phyloP scores from a whole-genome alignment of 257 asterid species.

The Solanum gandarillasii region DNA sequence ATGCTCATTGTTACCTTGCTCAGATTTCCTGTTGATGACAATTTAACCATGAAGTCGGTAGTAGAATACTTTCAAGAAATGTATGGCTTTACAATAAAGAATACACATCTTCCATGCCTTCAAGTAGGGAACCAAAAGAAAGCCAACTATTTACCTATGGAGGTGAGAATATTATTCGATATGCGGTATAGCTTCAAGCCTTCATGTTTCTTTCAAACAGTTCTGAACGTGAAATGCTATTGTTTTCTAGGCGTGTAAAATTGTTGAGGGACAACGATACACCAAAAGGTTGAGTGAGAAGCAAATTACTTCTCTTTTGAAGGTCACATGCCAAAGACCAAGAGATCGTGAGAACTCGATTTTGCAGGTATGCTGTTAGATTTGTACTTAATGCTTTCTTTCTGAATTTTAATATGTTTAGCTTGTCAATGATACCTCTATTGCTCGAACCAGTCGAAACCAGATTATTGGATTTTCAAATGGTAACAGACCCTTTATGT shows the following conservation, averaged over 20 bases:
- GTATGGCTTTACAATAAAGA: slow-evolving; percentile 85
- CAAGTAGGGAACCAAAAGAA: slow-evolving; percentile 99
- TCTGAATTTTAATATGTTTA: not conserved
- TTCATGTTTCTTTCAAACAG: not conserved
- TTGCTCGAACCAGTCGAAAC: not conserved
- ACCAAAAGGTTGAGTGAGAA: slow-evolving; percentile 95
- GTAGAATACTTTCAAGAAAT: slow-evolving; percentile 92
- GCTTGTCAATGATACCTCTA: not conserved
- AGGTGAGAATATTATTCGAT: slow-evolving; percentile 30
- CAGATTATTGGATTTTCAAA: not conserved
- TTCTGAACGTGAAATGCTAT: not conserved
- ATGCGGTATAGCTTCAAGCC: not conserved
- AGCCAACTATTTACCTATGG: slow-evolving; percentile 98
- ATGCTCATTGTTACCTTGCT: not conserved
- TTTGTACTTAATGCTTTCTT: not conserved
- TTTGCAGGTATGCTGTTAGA: slow-evolving; percentile 46
- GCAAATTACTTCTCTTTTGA: slow-evolving; percentile 86
- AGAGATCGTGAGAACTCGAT: slow-evolving; percentile 87
- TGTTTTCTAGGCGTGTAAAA: slow-evolving; percentile 74
- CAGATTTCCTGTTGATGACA: slow-evolving; percentile 96
- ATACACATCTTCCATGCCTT: slow-evolving; percentile 95
- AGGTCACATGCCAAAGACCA: slow-evolving; percentile 98
- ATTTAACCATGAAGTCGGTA: slow-evolving; percentile 82
- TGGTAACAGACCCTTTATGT: not conserved
- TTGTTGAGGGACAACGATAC: slow-evolving; percentile 96